Evolutionary conservation across 208 protist genomes (phyloP), one percentile per base, ranked within the genome.

Genomic region (Wallacemonas sp.): DNA sequence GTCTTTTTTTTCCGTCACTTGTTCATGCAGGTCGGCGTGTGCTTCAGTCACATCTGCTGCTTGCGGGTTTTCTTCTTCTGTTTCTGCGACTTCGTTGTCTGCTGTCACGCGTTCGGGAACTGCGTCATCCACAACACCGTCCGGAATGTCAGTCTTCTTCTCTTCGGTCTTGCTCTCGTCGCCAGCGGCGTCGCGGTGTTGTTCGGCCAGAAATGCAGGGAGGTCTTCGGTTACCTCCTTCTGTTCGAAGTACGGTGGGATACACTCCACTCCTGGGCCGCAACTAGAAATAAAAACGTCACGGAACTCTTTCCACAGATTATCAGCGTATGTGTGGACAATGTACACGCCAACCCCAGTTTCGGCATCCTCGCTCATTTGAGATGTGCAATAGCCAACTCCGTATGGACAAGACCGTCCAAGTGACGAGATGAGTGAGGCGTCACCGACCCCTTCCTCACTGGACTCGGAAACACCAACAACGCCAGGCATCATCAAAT

Each of bases 401-500:
- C 79, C 89, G 58, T 90, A 91, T 14, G 85, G 85, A 14, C 63
- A 58, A 14, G 4, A 14, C n/a, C 30, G 51, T 15, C 51, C 51
- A 19, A 58, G 31, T 5, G 51, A 58, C 24, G 30, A 42, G 17
- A 58, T 22, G 5, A 58, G 51, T 9, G 51, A 26, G 2, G 36
- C 1, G 31, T 58, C 51, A 21, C 51, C 51, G 4, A 17, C 24
- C 0, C 24, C 51, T 4, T 0, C 51, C 2, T 58, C 51, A n/a
- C 31, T 31, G 31, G 3, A 14, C 0, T 58, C 31, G 31, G 46
- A 45, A 14, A 81, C 36, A 24, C 54, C 44, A 31, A 79, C 8
- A 63, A 94, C 82, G 26, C 88, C 84, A 46, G 84, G 83, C 47
- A 89, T 92, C 88, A 94, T 94, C 28, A 94, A 66, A 68, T 94